Evolutionary conservation across 2,329 filamentous ascomycete species (phyloP).

Genomic region (Stromatinia cepivora): DNA sequence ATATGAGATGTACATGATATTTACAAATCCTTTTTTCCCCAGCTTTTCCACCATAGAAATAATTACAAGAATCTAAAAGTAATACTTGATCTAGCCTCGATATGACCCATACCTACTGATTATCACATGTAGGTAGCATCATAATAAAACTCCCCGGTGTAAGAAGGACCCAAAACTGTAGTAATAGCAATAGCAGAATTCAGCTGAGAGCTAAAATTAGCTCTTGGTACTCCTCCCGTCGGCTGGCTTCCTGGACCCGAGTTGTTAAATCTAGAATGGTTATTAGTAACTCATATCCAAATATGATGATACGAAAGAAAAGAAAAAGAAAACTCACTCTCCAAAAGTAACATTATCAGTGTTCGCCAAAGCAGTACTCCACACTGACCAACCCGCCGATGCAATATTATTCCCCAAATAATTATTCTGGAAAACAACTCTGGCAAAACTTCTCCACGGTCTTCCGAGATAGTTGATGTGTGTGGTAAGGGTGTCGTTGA

Average conservation of each 20-base stretch:
- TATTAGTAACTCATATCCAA: neutral
- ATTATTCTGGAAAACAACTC: conserved; percentile 53
- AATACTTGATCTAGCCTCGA: neutral
- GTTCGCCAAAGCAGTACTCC: conserved; percentile 47
- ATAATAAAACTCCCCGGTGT: conserved; percentile 28
- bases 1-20: no score
- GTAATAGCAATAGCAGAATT: conserved; percentile 24
- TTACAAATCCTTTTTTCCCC: no score
- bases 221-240: conserved; percentile 25
- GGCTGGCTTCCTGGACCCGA: conserved; percentile 46
- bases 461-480: conserved; percentile 53
- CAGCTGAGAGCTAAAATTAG: conserved; percentile 27
- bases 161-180: conserved; percentile 26
- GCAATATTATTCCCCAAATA: conserved; percentile 51
- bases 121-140: conserved; percentile 23
- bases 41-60: no score
- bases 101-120: neutral
- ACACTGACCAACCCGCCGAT: conserved; percentile 51
- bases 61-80: no score
- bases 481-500: conserved; percentile 43
- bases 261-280: conserved; percentile 42
- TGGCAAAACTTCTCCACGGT: conserved; percentile 52
- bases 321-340: conserved; percentile 13
- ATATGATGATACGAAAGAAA: no score
- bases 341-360: neutral